A percentile compares a stretch with the other conserved stretches of the same genome.
Conservation (phyloP, 1,284 basidiomycete species). For the Sparassis latifolia region DNA sequence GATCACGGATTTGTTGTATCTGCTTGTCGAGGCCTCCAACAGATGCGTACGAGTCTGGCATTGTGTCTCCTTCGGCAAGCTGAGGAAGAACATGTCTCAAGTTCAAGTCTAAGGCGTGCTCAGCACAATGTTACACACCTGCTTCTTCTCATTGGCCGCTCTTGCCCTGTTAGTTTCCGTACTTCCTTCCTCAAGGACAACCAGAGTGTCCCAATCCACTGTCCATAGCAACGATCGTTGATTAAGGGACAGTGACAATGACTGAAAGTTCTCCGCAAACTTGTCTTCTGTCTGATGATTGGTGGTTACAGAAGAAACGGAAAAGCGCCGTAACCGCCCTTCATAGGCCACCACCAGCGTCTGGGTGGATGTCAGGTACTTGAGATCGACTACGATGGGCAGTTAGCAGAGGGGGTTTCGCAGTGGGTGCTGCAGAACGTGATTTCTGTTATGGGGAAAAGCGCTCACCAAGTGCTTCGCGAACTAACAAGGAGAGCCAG, state of each 20-base stretch:
- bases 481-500: slow-evolving; percentile 60
- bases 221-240: slow-evolving; percentile 40
- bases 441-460: too few relatives aligned
- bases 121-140: slow-evolving; percentile 19
- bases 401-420: too few relatives aligned
- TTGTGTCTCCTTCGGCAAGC: too few relatives aligned
- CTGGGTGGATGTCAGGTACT: slow-evolving; percentile 61
- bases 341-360: slow-evolving; percentile 62
- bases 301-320: slow-evolving; percentile 42
- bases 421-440: too few relatives aligned
- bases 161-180: slow-evolving; percentile 12
- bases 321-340: slow-evolving; percentile 46
- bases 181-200: slow-evolving; percentile 38
- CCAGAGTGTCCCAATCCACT: slow-evolving; percentile 55
- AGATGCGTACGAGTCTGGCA: slow-evolving; percentile 58
- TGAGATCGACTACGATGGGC: slow-evolving; percentile 63
- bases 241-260: slow-evolving; percentile 39
- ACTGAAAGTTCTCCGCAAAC: slow-evolving; percentile 34
- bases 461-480: slow-evolving; percentile 51
- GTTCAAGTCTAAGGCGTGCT: slow-evolving; percentile 34
- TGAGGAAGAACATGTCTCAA: too few relatives aligned
- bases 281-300: slow-evolving; percentile 22
- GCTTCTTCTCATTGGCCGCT: slow-evolving; percentile 7
- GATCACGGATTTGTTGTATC: slow-evolving; percentile 83
- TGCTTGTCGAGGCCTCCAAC: slow-evolving; percentile 89